A percentile compares a stretch with the other conserved stretches of the same genome.
Evolutionary conservation across 257 asterid genomes (phyloP).

Genomic region (Anisodus tanguticus): DNA sequence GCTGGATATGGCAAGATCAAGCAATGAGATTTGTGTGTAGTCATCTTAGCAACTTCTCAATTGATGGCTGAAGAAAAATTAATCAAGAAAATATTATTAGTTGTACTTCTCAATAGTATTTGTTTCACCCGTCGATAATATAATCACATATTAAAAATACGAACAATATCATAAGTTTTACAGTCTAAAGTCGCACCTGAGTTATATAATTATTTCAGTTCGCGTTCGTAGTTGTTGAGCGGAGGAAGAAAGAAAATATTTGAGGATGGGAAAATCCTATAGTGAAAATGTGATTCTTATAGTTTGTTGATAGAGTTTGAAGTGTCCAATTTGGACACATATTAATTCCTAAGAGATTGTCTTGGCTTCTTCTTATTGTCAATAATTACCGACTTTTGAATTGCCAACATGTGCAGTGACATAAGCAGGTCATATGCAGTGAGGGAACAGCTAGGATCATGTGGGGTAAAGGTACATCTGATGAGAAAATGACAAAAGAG

Average conservation of each 20-base stretch:
- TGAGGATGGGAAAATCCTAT: background rate
- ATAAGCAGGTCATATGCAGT: background rate
- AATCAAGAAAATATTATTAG: too few species aligned
- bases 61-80: background rate
- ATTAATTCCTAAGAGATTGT: background rate
- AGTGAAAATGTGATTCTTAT: background rate
- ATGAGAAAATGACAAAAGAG: background rate
- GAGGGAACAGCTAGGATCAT: background rate
- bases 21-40: conserved; percentile 37
- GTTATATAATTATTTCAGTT: too few species aligned
- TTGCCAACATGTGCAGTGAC: background rate
- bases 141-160: background rate
- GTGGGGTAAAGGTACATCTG: background rate
- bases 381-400: background rate
- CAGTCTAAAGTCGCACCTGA: too few species aligned
- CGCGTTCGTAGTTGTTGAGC: background rate
- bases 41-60: background rate
- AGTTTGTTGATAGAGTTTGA: background rate
- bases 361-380: background rate
- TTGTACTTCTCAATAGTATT: too few species aligned
- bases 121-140: background rate
- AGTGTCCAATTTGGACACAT: background rate
- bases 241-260: background rate
- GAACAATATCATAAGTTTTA: background rate
- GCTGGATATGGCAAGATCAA: conserved; percentile 42